phyloP scores from a whole-genome alignment of 1,284 basidiomycete species.

The Thecaphora thlaspeos region DNA sequence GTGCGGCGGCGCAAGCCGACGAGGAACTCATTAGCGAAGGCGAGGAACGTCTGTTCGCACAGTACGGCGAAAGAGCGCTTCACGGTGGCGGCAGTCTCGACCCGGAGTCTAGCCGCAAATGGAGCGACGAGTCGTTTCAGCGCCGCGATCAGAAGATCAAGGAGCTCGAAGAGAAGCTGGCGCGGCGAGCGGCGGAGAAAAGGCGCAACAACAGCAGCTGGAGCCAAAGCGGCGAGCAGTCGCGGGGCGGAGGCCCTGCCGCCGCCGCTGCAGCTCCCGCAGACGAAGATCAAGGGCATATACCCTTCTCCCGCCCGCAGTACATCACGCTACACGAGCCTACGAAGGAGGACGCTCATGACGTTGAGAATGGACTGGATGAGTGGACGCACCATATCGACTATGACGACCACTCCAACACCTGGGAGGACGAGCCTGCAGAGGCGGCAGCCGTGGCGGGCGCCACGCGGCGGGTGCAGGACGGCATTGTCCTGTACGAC shows the following conservation, averaged over 20 bases:
- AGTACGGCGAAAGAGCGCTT: neutral
- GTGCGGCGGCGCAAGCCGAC: constrained; percentile 37
- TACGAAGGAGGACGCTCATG: constrained; percentile 12
- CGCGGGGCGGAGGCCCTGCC: too few species aligned
- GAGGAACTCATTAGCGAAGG: constrained; percentile 25
- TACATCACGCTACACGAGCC: constrained; percentile 35
- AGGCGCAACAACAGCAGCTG: neutral
- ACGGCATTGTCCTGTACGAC: constrained; percentile 35
- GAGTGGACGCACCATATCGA: neutral
- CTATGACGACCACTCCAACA: constrained; percentile 10
- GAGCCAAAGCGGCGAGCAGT: neutral
- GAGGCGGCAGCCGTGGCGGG: constrained; percentile 8
- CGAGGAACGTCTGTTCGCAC: constrained; percentile 1
- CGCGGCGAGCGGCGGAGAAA: neutral
- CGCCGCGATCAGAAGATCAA: constrained; percentile 31
- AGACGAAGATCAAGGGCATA: too few species aligned
- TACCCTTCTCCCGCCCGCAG: constrained; percentile 9
- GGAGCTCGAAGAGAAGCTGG: constrained; percentile 29
- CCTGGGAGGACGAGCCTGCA: constrained; percentile 5
- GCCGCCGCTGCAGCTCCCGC: too few species aligned
- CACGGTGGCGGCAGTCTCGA: neutral
- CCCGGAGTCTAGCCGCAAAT: neutral
- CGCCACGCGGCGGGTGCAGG: constrained; percentile 22
- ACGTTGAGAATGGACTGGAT: neutral
- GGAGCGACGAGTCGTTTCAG: constrained; percentile 16